These are phyloP conservation scores for Oryza longistaminata DNA, from an alignment of 176 grass and related monocot genomes.

Conservation along the genomic window DNA sequence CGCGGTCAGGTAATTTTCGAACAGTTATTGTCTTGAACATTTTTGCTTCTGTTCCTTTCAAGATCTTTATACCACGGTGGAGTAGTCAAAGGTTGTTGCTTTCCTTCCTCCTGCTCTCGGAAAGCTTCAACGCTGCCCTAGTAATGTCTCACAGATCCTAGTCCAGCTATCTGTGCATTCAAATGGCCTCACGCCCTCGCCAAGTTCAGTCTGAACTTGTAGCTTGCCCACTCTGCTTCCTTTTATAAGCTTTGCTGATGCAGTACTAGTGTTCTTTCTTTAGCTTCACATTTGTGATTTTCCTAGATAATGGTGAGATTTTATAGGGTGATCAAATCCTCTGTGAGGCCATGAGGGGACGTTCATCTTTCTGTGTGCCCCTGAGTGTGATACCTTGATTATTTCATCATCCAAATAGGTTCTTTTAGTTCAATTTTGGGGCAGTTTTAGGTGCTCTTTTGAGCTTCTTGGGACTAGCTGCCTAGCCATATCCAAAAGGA, in stretches of 20 bases:
- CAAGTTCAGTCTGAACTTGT: conserved; percentile 25
- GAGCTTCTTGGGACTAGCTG: conserved; percentile 14
- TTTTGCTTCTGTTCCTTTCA: conserved; percentile 50
- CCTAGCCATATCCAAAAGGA: conserved; percentile 38
- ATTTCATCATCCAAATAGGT: conserved; percentile 20
- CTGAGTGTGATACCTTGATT: conserved; percentile 16
- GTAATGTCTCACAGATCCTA: conserved; percentile 54
- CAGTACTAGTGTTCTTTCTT: conserved; percentile 4
- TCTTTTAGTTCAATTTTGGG: conserved; percentile 19
- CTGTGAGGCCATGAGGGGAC: neutral
- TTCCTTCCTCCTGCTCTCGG: conserved; percentile 44
- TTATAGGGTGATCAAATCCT: conserved; percentile 25
- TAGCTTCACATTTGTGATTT: conserved; percentile 13
- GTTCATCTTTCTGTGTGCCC: conserved; percentile 12
- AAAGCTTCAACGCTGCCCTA: conserved; percentile 49
- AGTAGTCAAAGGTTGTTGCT: conserved; percentile 68
- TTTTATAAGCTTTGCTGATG: conserved; percentile 25
- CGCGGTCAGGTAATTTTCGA: conserved; percentile 54
- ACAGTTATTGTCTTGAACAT: conserved; percentile 36
- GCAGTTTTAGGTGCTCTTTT: conserved; percentile 29
- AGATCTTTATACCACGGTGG: conserved; percentile 51
- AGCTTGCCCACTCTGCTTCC: conserved; percentile 20
- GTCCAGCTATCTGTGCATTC: conserved; percentile 53
- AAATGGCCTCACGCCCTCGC: conserved; percentile 31
- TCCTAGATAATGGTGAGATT: conserved; percentile 20